phyloP scores from a whole-genome alignment of 176 grass and related monocot species.

The Oryza rufipogon region DNA sequence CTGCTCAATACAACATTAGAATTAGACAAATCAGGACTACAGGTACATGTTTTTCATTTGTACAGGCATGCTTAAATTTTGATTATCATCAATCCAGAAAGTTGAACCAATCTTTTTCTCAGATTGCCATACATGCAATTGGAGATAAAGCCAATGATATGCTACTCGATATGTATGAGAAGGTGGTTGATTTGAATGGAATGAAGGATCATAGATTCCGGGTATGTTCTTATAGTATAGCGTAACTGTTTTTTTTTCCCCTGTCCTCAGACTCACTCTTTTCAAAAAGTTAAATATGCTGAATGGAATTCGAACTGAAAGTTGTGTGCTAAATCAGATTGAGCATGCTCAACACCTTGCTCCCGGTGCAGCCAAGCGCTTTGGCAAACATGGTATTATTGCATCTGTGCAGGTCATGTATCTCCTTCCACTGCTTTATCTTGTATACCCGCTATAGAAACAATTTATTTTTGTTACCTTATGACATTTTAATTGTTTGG shows the following conservation, averaged over 20 bases:
- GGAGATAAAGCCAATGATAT: constrained; percentile 94
- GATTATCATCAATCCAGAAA: not conserved
- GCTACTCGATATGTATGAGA: constrained; percentile 67
- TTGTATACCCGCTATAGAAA: constrained; percentile 1
- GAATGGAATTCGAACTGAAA: constrained; percentile 37
- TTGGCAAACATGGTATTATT: constrained; percentile 73
- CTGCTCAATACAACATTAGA: constrained; percentile 72
- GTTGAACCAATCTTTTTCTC: constrained; percentile 19
- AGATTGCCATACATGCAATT: constrained; percentile 96
- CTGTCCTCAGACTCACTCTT: not conserved
- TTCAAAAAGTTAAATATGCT: not conserved
- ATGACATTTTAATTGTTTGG: not conserved
- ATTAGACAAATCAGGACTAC: constrained; percentile 76
- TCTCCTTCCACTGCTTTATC: constrained; percentile 10
- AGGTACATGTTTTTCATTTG: constrained; percentile 52
- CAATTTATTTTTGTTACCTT: not conserved
- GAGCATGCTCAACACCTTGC: constrained; percentile 93
- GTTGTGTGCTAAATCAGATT: constrained; percentile 57
- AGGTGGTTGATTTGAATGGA: constrained; percentile 69
- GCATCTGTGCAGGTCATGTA: constrained; percentile 80
- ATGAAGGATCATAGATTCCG: constrained; percentile 73
- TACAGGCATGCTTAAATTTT: constrained; percentile 1
- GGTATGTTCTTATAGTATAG: constrained; percentile 49
- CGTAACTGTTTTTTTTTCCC: constrained; percentile 1
- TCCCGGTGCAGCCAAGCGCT: constrained; percentile 58